Evolutionary conservation across 2,329 filamentous ascomycete genomes (phyloP).

Genomic region (Colletotrichum sp.): DNA sequence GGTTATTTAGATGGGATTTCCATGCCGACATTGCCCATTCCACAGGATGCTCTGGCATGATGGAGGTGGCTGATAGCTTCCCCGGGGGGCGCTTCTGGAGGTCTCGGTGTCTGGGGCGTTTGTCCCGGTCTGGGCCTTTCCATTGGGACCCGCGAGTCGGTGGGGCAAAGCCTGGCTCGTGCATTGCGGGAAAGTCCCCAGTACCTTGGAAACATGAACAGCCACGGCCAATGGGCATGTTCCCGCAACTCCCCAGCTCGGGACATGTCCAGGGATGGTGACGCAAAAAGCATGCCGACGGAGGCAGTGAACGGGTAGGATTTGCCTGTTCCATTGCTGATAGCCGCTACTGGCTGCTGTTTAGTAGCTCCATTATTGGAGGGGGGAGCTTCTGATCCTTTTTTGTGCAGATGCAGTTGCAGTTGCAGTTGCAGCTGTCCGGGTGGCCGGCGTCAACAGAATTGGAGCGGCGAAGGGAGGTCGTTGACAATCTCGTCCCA

Average conservation of each 20-base stretch:
- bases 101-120: neutral
- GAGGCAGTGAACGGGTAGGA: neutral
- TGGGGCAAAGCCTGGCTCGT: neutral
- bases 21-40: neutral
- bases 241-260: constrained; percentile 1
- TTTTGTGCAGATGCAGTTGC: neutral
- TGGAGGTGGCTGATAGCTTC: constrained; percentile 6
- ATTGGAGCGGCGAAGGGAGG: neutral
- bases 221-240: constrained; percentile 16
- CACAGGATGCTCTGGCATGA: neutral
- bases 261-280: constrained; percentile 18
- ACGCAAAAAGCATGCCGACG: constrained; percentile 13
- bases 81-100: neutral
- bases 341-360: neutral
- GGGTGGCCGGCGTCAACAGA: neutral
- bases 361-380: neutral
- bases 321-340: neutral
- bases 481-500: neutral
- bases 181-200: constrained; percentile 11
- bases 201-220: constrained; percentile 4
- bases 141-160: neutral
- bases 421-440: neutral
- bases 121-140: constrained; percentile 4
- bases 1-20: neutral
- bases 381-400: neutral